These are phyloP conservation scores for Phlebiopsis gigantea DNA, from an alignment of 768 basidiomycete genomes.

Conservation along the genomic window DNA sequence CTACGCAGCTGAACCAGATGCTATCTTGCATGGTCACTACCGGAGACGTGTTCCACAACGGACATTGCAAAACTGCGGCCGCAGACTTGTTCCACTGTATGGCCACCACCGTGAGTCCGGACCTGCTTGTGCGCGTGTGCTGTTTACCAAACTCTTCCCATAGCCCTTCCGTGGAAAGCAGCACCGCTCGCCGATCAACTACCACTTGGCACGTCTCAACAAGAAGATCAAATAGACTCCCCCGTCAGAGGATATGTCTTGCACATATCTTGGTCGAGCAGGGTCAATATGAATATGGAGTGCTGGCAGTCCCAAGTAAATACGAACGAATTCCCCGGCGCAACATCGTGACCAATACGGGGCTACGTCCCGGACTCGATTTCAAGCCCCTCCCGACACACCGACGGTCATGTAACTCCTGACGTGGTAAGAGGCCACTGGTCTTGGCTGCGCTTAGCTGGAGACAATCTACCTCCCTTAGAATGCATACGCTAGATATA, in stretches of 20 bases:
- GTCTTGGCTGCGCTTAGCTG: too few relatives aligned
- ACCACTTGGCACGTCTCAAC: conserved; percentile 77
- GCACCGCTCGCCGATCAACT: conserved; percentile 80
- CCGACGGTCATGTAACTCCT: too few relatives aligned
- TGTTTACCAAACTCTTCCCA: neutral
- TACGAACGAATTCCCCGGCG: too few relatives aligned
- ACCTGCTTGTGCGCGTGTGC: neutral
- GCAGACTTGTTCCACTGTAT: conserved; percentile 74
- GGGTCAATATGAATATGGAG: too few relatives aligned
- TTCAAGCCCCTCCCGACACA: too few relatives aligned
- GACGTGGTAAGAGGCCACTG: too few relatives aligned
- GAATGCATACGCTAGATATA: too few relatives aligned
- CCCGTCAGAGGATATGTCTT: conserved; percentile 12
- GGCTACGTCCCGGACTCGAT: too few relatives aligned
- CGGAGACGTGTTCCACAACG: conserved; percentile 50
- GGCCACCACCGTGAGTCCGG: conserved; percentile 65
- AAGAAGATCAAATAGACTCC: conserved; percentile 51
- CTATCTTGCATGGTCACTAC: conserved; percentile 84
- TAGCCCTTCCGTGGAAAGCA: conserved; percentile 66
- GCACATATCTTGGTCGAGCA: too few relatives aligned
- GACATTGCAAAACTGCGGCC: conserved; percentile 45
- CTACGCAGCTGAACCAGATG: conserved; percentile 68
- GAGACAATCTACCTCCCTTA: too few relatives aligned
- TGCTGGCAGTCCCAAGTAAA: too few relatives aligned
- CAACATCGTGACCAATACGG: too few relatives aligned